Conservation (phyloP, 1,284 basidiomycete species). For the Sanghuangporus sanghuang region DNA sequence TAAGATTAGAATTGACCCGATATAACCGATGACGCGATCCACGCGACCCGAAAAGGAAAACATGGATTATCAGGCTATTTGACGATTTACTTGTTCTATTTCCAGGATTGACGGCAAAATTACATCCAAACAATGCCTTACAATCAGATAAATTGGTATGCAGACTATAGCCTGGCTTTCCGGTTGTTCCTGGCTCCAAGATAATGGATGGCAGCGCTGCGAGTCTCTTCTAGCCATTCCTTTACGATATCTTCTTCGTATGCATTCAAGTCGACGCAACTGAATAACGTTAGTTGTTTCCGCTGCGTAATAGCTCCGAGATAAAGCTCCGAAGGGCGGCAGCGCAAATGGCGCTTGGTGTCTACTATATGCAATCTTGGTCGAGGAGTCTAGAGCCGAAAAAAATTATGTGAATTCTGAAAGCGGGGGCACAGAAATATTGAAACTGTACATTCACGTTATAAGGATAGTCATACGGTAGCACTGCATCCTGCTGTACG, state of each 20-base stretch:
- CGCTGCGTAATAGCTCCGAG: conserved; percentile 30
- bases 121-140: too few relatives aligned
- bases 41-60: background rate
- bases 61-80: background rate
- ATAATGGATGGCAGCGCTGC: conserved; percentile 21
- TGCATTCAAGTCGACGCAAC: conserved; percentile 16
- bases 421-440: background rate
- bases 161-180: background rate
- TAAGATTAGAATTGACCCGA: background rate
- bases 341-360: background rate
- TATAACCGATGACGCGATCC: background rate
- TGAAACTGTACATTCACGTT: background rate
- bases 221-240: conserved; percentile 22
- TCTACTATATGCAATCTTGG: conserved; percentile 2
- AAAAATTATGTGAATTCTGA: background rate
- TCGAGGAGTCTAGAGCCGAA: background rate
- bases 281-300: background rate
- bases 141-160: too few relatives aligned
- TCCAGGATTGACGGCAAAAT: background rate
- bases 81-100: background rate
- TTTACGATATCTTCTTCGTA: conserved; percentile 11
- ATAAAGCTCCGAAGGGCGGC: conserved; percentile 35
- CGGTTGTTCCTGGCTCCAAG: conserved; percentile 11
- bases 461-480: conserved; percentile 28
- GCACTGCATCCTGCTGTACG: conserved; percentile 29